Evolutionary conservation across 116 monocot genomes (phyloP).

Genomic region (Trichopus zeylanicus): DNA sequence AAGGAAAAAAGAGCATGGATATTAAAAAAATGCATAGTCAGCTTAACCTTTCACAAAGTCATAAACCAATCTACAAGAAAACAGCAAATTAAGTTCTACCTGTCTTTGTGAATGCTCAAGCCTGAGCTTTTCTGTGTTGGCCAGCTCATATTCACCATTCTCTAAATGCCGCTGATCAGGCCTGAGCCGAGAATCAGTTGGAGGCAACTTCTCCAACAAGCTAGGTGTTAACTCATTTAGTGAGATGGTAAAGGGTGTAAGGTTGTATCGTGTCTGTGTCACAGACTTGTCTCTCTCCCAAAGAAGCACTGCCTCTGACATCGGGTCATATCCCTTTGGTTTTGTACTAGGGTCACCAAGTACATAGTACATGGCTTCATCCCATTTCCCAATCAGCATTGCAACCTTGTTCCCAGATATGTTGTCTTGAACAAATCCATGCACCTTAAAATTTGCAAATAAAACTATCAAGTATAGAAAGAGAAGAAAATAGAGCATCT

Average conservation of each 20-base stretch:
- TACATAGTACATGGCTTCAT: constrained; percentile 92
- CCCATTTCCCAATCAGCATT: constrained; percentile 92
- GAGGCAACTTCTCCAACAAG: constrained; percentile 61
- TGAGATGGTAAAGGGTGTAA: constrained; percentile 90
- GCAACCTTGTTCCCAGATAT: constrained; percentile 80
- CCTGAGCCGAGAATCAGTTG: constrained; percentile 80
- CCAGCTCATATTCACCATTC: constrained; percentile 93
- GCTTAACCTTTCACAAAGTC: no score
- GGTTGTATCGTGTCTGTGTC: constrained; percentile 75
- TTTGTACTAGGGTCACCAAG: constrained; percentile 82
- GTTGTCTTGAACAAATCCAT: constrained; percentile 91
- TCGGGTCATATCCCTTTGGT: constrained; percentile 87
- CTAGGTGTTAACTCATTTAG: constrained; percentile 69
- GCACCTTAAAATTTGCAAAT: constrained; percentile 41
- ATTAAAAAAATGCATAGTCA: no score
- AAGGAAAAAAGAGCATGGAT: no score
- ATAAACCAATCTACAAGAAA: no score
- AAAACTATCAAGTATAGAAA: background rate
- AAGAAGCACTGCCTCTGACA: constrained; percentile 87
- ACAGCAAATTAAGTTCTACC: constrained; percentile 48
- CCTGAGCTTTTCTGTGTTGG: constrained; percentile 89
- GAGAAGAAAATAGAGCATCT: background rate
- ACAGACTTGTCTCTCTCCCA: constrained; percentile 78
- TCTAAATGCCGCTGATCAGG: constrained; percentile 91
- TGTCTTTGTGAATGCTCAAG: constrained; percentile 94